Conservation (phyloP, 495 filamentous ascomycete genomes). For the Daldinia bambusicola region DNA sequence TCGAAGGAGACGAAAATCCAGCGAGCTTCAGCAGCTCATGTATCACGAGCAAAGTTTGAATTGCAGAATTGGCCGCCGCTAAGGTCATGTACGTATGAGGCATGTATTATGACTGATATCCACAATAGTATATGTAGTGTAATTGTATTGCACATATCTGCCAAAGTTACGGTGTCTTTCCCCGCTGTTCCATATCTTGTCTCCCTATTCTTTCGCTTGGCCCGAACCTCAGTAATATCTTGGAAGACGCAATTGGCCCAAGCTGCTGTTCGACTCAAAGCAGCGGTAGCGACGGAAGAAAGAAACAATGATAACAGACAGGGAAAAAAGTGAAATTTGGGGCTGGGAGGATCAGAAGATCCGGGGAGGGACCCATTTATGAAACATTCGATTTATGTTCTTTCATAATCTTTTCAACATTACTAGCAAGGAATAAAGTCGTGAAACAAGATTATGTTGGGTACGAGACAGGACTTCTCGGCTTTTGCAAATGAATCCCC, state of each 20-base stretch:
- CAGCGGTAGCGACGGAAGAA: slow-evolving; percentile 16
- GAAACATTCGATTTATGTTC: slow-evolving; percentile 15
- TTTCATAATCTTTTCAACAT: slow-evolving; percentile 11
- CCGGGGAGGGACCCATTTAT: slow-evolving; percentile 30
- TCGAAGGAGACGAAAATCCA: slow-evolving; percentile 21
- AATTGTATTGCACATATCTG: too few relatives aligned
- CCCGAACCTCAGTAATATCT: neutral
- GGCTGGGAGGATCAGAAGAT: slow-evolving; percentile 22
- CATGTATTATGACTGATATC: too few relatives aligned
- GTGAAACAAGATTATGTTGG: slow-evolving; percentile 23
- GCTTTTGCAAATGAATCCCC: slow-evolving; percentile 7
- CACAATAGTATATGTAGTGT: neutral
- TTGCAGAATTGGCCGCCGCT: neutral
- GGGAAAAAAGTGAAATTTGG: neutral
- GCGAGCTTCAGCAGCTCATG: neutral
- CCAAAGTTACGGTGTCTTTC: slow-evolving; percentile 1
- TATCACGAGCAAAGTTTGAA: slow-evolving; percentile 4
- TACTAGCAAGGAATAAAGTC: neutral
- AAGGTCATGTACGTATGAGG: neutral
- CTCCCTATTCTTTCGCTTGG: slow-evolving; percentile 5
- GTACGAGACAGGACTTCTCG: slow-evolving; percentile 1
- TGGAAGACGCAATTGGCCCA: neutral
- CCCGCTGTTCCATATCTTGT: slow-evolving; percentile 1
- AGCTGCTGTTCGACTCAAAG: neutral
- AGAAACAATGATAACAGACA: slow-evolving; percentile 1